phyloP scores from a whole-genome alignment of 1,284 basidiomycete genomes.

The Mycocalia duriaeana region DNA sequence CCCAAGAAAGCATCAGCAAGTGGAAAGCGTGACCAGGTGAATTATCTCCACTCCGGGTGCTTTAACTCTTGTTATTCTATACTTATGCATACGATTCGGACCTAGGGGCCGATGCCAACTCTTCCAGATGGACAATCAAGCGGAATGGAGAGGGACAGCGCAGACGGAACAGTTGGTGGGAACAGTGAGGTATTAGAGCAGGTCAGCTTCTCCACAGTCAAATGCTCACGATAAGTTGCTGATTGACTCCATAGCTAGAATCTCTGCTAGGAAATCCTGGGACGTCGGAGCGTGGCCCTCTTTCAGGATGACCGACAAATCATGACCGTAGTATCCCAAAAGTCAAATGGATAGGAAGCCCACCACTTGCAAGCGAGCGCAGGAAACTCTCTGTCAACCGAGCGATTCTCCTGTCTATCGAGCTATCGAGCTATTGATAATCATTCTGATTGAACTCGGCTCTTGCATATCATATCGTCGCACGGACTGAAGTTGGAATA shows the following conservation, averaged over 20 bases:
- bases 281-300: slow-evolving; percentile 3
- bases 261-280: slow-evolving; percentile 5
- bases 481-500: no score
- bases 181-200: slow-evolving; percentile 16
- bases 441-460: no score
- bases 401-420: no score
- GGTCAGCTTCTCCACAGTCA: slow-evolving; percentile 6
- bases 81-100: background rate
- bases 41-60: background rate
- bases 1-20: slow-evolving; percentile 16
- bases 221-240: background rate
- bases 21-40: slow-evolving; percentile 18
- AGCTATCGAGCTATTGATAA: no score
- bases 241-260: slow-evolving; percentile 5
- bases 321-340: no score
- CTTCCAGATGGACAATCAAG: slow-evolving; percentile 8
- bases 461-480: no score
- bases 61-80: background rate
- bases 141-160: slow-evolving; percentile 8
- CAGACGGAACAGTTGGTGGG: slow-evolving; percentile 6
- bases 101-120: slow-evolving; percentile 2
- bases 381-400: no score
- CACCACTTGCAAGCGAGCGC: no score
- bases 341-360: no score
- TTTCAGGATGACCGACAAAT: slow-evolving; percentile 9